A percentile compares a stretch with the other conserved stretches of the same genome.
phyloP scores from a whole-genome alignment of 1,284 basidiomycete species.

The Thecaphora frezii region DNA sequence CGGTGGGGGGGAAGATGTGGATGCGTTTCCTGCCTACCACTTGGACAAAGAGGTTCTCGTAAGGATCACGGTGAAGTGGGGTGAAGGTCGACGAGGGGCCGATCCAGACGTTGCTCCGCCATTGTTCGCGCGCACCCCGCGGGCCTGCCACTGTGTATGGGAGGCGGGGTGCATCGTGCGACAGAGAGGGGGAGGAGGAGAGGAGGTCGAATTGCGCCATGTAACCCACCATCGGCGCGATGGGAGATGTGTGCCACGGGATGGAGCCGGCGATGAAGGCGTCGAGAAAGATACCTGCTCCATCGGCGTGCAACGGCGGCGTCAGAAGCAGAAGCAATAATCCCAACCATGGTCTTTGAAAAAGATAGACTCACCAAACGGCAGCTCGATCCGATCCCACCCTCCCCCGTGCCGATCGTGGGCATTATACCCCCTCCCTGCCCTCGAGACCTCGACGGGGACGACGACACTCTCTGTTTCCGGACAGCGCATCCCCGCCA shows the following conservation, averaged over 20 bases:
- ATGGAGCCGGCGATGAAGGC: slow-evolving; percentile 37
- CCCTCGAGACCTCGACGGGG: slow-evolving; percentile 35
- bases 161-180: slow-evolving; percentile 27
- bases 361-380: slow-evolving; percentile 11
- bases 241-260: slow-evolving; percentile 11
- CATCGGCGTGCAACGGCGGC: no score
- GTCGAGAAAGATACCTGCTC: slow-evolving; percentile 32
- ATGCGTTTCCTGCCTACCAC: slow-evolving; percentile 38
- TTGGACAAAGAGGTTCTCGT: slow-evolving; percentile 41
- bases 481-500: slow-evolving; percentile 20
- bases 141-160: slow-evolving; percentile 36
- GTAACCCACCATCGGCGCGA: slow-evolving; percentile 22
- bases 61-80: slow-evolving; percentile 39
- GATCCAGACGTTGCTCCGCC: slow-evolving; percentile 44
- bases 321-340: background rate
- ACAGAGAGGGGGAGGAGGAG: slow-evolving; percentile 15
- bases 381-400: slow-evolving; percentile 40
- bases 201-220: slow-evolving; percentile 41
- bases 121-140: slow-evolving; percentile 31
- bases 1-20: slow-evolving; percentile 28
- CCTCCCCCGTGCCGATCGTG: slow-evolving; percentile 4
- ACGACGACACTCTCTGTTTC: slow-evolving; percentile 19
- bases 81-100: slow-evolving; percentile 38
- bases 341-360: background rate
- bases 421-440: slow-evolving; percentile 29